Evolutionary conservation across 768 basidiomycete genomes (phyloP).

Genomic region (Lentinula edodes): DNA sequence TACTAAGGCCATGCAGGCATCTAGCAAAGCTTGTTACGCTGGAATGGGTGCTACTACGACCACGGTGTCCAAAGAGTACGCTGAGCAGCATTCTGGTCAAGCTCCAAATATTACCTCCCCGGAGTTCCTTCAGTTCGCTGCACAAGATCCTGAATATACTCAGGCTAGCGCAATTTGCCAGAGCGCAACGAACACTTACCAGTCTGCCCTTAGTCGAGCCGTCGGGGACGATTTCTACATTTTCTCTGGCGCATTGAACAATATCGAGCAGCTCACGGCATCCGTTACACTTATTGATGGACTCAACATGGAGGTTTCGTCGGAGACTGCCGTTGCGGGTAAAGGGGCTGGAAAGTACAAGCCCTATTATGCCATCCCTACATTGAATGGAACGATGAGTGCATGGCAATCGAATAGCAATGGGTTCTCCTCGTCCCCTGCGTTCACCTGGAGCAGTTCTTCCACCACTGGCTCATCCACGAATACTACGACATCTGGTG

Average conservation of each 20-base stretch:
- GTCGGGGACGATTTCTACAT: neutral
- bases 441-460: neutral
- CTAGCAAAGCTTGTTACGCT: neutral
- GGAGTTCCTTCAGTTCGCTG: neutral
- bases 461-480: neutral
- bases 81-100: neutral
- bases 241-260: conserved; percentile 3
- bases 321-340: neutral
- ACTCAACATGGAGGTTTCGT: conserved; percentile 1
- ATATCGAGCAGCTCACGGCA: neutral
- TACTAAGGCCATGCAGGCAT: neutral
- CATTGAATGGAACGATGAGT: neutral
- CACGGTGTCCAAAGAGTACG: neutral
- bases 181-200: neutral
- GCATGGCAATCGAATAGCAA: neutral
- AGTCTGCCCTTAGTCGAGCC: neutral
- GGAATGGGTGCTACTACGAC: neutral
- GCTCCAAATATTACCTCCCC: neutral
- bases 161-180: neutral
- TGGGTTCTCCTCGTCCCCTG: neutral
- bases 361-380: conserved; percentile 1
- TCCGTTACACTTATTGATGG: neutral
- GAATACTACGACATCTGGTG: neutral
- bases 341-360: neutral
- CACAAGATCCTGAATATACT: neutral